These are phyloP conservation scores for Sideroxylon spinosum DNA, from an alignment of 179 eudicot genomes.

Conservation along the genomic window DNA sequence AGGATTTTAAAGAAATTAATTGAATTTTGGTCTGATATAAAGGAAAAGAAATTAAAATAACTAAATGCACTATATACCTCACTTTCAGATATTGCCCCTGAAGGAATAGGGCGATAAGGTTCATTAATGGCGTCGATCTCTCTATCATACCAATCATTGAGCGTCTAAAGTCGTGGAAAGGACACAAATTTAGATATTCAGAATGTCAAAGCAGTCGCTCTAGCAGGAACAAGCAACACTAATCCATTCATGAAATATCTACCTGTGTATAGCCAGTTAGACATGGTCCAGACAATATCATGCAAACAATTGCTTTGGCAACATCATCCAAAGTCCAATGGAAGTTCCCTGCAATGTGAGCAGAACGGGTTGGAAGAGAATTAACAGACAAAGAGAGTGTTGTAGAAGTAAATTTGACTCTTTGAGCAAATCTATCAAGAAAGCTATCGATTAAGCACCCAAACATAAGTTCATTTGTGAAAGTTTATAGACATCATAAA, in stretches of 20 bases:
- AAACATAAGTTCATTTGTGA: background rate
- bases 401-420: background rate
- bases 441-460: background rate
- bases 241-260: slow-evolving; percentile 10
- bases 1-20: background rate
- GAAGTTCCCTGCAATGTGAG: slow-evolving; percentile 61
- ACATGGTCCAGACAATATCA: slow-evolving; percentile 95
- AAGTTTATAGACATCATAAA: background rate
- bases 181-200: slow-evolving; percentile 5
- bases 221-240: slow-evolving; percentile 16
- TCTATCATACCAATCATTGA: slow-evolving; percentile 98
- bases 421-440: background rate
- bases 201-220: slow-evolving; percentile 14
- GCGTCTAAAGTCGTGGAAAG: slow-evolving; percentile 47
- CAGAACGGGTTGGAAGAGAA: slow-evolving; percentile 4
- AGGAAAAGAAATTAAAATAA: background rate
- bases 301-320: slow-evolving; percentile 84
- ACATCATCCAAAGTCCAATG: slow-evolving; percentile 91
- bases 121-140: slow-evolving; percentile 97
- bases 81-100: slow-evolving; percentile 82
- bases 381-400: background rate
- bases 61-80: slow-evolving; percentile 45
- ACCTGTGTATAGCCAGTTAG: slow-evolving; percentile 97
- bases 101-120: slow-evolving; percentile 98
- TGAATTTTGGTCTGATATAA: background rate